Percentiles rank a stretch among this genome's conserved stretches.
phyloP scores from a whole-genome alignment of 176 grass and related monocot species.

The Rhynchospora breviuscula region DNA sequence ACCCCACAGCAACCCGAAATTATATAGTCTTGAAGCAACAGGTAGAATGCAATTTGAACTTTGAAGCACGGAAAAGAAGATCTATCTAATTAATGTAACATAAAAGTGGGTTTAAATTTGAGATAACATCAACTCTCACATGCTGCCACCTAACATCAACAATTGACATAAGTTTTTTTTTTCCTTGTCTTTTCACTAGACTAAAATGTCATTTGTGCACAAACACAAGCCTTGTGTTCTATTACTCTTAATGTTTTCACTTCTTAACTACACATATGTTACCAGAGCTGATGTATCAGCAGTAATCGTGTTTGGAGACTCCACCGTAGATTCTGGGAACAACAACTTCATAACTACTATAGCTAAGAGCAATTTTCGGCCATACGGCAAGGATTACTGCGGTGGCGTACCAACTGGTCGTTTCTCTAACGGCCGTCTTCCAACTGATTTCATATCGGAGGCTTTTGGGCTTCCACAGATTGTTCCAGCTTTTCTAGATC shows the following conservation, averaged over 20 bases:
- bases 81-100: neutral
- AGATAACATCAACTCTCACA: neutral
- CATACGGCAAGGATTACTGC: conserved; percentile 53
- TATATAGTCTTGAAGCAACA: too few species aligned
- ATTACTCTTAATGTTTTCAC: neutral
- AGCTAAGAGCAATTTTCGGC: conserved; percentile 44
- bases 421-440: conserved; percentile 69
- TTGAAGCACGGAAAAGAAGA: neutral
- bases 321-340: conserved; percentile 62
- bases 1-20: too few species aligned
- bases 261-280: neutral
- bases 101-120: neutral
- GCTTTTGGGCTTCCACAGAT: conserved; percentile 37
- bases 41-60: neutral
- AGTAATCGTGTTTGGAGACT: conserved; percentile 74
- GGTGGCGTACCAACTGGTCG: conserved; percentile 54
- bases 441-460: conserved; percentile 60
- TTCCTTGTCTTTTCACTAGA: neutral
- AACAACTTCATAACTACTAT: conserved; percentile 55
- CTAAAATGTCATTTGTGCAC: conserved; percentile 1
- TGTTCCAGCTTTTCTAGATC: conserved; percentile 60
- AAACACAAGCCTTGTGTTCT: neutral
- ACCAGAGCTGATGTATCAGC: conserved; percentile 26
- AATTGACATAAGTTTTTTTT: neutral
- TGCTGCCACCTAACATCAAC: neutral